Percentiles rank a stretch among this genome's conserved stretches.
Conservation (phyloP, 1,284 basidiomycete genomes). For the Apiotrichum porosum region DNA sequence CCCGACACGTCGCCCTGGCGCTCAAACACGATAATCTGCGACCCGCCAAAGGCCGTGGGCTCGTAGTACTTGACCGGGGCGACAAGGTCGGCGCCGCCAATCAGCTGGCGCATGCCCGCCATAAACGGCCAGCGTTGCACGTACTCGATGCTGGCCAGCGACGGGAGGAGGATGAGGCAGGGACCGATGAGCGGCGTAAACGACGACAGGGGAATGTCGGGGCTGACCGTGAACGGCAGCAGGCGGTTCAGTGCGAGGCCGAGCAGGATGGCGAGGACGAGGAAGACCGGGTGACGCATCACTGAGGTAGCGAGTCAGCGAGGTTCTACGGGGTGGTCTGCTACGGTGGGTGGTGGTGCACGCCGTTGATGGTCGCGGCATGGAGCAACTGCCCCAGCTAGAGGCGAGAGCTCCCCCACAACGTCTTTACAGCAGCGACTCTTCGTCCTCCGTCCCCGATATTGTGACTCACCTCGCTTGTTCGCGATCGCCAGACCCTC, state of each 20-base stretch:
- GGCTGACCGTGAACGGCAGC: conserved; percentile 63
- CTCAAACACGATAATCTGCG: conserved; percentile 53
- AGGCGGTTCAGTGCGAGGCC: conserved; percentile 58
- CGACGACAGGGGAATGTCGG: conserved; percentile 51
- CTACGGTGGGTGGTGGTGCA: too few relatives aligned
- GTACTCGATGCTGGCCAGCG: conserved; percentile 64
- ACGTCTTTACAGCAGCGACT: too few relatives aligned
- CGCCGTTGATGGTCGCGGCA: too few relatives aligned
- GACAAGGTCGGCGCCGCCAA: conserved; percentile 59
- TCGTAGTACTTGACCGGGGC: conserved; percentile 59
- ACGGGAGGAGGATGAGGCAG: conserved; percentile 59
- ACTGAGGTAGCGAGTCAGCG: conserved; percentile 49
- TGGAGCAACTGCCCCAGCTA: too few relatives aligned
- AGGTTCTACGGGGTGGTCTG: background rate
- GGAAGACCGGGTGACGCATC: conserved; percentile 57
- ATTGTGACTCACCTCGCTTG: conserved; percentile 55
- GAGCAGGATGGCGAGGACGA: conserved; percentile 59
- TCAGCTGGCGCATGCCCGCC: conserved; percentile 52
- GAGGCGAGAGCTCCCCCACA: too few relatives aligned
- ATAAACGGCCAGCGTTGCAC: conserved; percentile 25
- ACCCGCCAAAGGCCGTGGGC: conserved; percentile 53
- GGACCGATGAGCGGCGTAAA: conserved; percentile 62
- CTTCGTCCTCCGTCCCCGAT: too few relatives aligned
- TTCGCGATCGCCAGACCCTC: conserved; percentile 68
- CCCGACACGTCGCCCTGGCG: conserved; percentile 60